Evolutionary conservation across 306 rosid species (phyloP).

Genomic region (Benincasa hispida): DNA sequence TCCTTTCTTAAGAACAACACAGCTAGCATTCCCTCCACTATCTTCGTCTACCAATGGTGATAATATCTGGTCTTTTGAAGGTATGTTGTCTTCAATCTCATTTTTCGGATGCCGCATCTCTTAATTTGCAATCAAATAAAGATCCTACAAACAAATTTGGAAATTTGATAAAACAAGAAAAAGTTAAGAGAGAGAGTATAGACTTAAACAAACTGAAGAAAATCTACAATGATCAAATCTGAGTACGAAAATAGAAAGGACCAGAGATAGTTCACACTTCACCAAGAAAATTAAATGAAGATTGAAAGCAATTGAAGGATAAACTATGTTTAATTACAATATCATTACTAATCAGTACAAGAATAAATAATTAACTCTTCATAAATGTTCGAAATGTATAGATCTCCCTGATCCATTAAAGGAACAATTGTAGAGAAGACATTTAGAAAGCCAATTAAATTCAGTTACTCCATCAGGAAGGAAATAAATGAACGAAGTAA

Average conservation of each 20-base stretch:
- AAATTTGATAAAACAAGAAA: constrained; percentile 18
- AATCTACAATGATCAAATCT: not conserved
- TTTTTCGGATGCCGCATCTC: constrained; percentile 42
- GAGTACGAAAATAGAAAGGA: not conserved
- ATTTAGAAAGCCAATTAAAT: constrained; percentile 16
- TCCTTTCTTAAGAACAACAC: constrained; percentile 66
- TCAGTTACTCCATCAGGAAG: constrained; percentile 17
- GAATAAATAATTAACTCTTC: not conserved
- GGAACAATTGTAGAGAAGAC: not conserved
- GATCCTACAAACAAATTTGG: constrained; percentile 15
- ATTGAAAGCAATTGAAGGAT: not conserved
- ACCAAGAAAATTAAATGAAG: not conserved
- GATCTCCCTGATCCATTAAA: constrained; percentile 22
- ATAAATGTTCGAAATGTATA: constrained; percentile 7
- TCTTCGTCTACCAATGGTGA: constrained; percentile 42
- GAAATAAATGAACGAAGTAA: constrained; percentile 5
- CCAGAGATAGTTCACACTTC: not conserved
- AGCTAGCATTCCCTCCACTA: constrained; percentile 26
- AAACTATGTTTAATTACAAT: not conserved
- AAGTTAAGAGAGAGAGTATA: not conserved
- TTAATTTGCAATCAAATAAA: constrained; percentile 19
- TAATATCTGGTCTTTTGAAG: constrained; percentile 27
- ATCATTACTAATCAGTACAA: not conserved
- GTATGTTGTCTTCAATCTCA: constrained; percentile 46
- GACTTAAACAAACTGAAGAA: not conserved